These are phyloP conservation scores for Phylloporus rhodoxanthus DNA, from an alignment of 768 basidiomycete genomes.

Conservation along the genomic window DNA sequence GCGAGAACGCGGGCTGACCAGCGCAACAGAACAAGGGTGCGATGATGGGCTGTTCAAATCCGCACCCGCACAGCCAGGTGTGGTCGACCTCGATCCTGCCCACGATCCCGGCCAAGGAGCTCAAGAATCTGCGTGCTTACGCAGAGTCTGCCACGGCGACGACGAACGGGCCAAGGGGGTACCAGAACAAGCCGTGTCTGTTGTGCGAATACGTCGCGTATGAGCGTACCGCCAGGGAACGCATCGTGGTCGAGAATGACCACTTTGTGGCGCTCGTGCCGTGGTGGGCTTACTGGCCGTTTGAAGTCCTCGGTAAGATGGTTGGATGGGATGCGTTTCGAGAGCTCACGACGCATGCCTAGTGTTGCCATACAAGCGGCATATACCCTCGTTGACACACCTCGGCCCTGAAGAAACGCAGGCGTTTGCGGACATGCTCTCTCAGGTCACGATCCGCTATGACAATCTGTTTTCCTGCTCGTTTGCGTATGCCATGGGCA, in stretches of 20 bases:
- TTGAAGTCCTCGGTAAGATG: conserved; percentile 63
- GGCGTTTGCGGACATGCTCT: conserved; percentile 64
- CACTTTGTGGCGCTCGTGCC: conserved; percentile 84
- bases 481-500: conserved; percentile 92
- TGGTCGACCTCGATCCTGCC: conserved; percentile 78
- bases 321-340: background rate
- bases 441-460: conserved; percentile 57
- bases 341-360: background rate
- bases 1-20: conserved; percentile 1
- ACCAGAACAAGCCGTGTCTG: conserved; percentile 56
- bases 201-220: conserved; percentile 75
- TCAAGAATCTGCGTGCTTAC: conserved; percentile 51
- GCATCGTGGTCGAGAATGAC: conserved; percentile 65
- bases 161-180: conserved; percentile 48
- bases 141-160: conserved; percentile 30
- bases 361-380: conserved; percentile 77
- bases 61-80: conserved; percentile 89
- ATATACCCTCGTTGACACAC: conserved; percentile 64
- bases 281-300: conserved; percentile 97
- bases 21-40: conserved; percentile 72
- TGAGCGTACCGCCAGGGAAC: conserved; percentile 51
- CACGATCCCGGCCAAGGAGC: conserved; percentile 61
- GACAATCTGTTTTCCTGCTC: conserved; percentile 81
- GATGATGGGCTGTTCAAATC: conserved; percentile 95
- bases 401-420: conserved; percentile 55